phyloP scores from a whole-genome alignment of 164 flowering plant species.

The Kingdonia uniflora region DNA sequence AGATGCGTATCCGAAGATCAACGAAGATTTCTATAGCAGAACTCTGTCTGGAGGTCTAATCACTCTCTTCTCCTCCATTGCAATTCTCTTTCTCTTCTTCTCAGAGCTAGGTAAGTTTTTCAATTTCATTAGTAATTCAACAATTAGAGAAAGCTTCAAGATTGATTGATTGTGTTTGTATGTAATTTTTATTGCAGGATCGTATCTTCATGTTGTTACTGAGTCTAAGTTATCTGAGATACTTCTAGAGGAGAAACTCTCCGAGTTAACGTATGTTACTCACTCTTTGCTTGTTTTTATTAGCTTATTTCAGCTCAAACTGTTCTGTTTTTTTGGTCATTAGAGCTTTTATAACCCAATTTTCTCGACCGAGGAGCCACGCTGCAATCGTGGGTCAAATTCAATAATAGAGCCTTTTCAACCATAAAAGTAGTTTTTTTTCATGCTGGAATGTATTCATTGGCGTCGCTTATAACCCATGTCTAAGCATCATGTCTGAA shows the following conservation, averaged over 20 bases:
- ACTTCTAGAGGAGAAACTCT: conserved; percentile 30
- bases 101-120: conserved; percentile 50
- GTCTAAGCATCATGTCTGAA: too few relatives aligned
- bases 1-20: conserved; percentile 72
- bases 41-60: conserved; percentile 69
- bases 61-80: conserved; percentile 45
- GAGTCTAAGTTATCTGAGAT: conserved; percentile 22
- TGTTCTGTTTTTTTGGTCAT: too few relatives aligned
- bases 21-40: conserved; percentile 68
- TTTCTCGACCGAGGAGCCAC: too few relatives aligned
- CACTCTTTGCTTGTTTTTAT: too few relatives aligned
- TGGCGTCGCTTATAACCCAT: too few relatives aligned
- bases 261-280: conserved; percentile 16
- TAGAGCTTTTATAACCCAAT: too few relatives aligned
- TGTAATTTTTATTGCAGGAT: conserved; percentile 11
- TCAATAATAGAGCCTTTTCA: too few relatives aligned
- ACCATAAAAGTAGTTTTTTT: too few relatives aligned
- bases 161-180: neutral
- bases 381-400: too few relatives aligned
- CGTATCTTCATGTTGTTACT: conserved; percentile 22
- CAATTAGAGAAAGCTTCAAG: too few relatives aligned
- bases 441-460: too few relatives aligned
- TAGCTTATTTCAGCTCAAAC: too few relatives aligned
- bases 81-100: conserved; percentile 56
- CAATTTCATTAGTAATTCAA: neutral